Conservation (phyloP, 768 basidiomycete genomes). For the Amanita muscaria region DNA sequence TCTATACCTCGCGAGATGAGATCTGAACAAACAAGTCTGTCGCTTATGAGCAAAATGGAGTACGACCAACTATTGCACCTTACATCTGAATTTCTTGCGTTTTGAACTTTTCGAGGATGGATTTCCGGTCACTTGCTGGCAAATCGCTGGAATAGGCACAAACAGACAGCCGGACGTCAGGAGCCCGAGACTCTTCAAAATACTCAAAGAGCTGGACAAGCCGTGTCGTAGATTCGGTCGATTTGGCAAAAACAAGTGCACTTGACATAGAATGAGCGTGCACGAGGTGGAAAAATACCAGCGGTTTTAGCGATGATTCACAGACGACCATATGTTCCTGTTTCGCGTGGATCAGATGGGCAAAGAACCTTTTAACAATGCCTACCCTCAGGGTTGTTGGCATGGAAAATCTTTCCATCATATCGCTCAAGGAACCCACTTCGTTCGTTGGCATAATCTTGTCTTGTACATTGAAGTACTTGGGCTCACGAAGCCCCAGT, state of each 20-base stretch:
- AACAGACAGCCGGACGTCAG: constrained; percentile 31
- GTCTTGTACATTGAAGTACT: constrained; percentile 82
- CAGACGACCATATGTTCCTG: constrained; percentile 87
- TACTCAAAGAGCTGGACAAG: constrained; percentile 76
- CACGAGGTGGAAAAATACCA: constrained; percentile 83
- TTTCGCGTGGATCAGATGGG: neutral
- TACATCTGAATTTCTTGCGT: constrained; percentile 78
- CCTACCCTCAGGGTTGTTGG: constrained; percentile 68
- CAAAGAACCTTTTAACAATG: neutral
- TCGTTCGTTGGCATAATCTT: constrained; percentile 25
- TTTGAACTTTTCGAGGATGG: constrained; percentile 74
- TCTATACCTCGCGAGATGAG: constrained; percentile 94
- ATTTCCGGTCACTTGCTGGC: constrained; percentile 58
- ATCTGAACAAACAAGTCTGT: constrained; percentile 91
- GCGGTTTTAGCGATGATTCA: constrained; percentile 73
- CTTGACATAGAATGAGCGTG: constrained; percentile 51
- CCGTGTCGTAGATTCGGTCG: constrained; percentile 79
- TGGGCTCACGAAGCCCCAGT: constrained; percentile 66
- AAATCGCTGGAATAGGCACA: constrained; percentile 87
- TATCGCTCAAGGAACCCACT: constrained; percentile 38
- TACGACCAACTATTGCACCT: constrained; percentile 17
- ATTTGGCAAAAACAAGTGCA: constrained; percentile 94
- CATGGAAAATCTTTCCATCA: constrained; percentile 74
- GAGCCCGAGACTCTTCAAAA: constrained; percentile 49
- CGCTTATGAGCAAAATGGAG: neutral